These are phyloP conservation scores for Fraxinus baroniana DNA, from an alignment of 305 asterid species.

Conservation along the genomic window DNA sequence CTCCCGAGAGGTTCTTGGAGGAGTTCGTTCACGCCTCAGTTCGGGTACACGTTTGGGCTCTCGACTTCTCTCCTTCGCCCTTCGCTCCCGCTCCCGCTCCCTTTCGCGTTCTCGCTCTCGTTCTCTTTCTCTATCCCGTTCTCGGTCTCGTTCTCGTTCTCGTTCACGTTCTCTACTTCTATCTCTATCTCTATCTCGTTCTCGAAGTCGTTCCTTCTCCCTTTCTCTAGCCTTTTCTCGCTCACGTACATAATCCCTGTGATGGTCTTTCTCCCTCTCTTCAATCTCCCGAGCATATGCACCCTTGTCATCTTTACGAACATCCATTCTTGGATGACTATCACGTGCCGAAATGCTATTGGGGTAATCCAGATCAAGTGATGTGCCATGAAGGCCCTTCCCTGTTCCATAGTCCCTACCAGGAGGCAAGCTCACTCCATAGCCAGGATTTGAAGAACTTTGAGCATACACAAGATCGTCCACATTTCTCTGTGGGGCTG, in stretches of 20 bases:
- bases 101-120: slow-evolving; percentile 72
- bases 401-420: slow-evolving; percentile 96
- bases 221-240: slow-evolving; percentile 79
- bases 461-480: slow-evolving; percentile 73
- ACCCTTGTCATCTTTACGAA: slow-evolving; percentile 64
- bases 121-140: slow-evolving; percentile 55
- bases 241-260: slow-evolving; percentile 61
- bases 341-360: slow-evolving; percentile 50
- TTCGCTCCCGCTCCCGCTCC: slow-evolving; percentile 47
- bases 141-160: slow-evolving; percentile 45
- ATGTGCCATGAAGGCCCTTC: slow-evolving; percentile 69
- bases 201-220: slow-evolving; percentile 64
- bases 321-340: slow-evolving; percentile 63
- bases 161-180: slow-evolving; percentile 56
- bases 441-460: slow-evolving; percentile 81
- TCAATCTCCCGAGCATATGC: slow-evolving; percentile 70
- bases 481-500: slow-evolving; percentile 70
- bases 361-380: slow-evolving; percentile 69
- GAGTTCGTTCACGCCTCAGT: slow-evolving; percentile 66
- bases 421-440: slow-evolving; percentile 99
- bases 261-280: slow-evolving; percentile 65
- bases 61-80: slow-evolving; percentile 66
- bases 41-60: slow-evolving; percentile 65
- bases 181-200: slow-evolving; percentile 53
- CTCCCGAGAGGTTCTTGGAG: slow-evolving; percentile 76